Evolutionary conservation across 306 rosid species (phyloP), one percentile per base, ranked within the genome.

Genomic region (Cicer pinnatifidum): DNA sequence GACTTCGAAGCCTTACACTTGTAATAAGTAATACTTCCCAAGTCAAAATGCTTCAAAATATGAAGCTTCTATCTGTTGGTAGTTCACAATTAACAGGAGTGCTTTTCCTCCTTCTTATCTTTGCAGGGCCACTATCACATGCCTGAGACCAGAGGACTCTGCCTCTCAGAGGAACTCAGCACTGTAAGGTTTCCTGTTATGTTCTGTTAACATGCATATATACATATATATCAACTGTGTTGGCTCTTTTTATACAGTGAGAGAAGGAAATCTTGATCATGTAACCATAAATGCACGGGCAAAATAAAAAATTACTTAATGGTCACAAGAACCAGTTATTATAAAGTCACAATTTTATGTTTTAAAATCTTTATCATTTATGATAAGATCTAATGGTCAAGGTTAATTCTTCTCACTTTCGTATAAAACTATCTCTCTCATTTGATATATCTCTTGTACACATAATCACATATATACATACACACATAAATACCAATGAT

Each of bases 61-160:
- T 33, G 67, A 56, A 46, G 56, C 64, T 71, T 75, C 65, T 20
- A 50, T 71, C 46, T 41, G 41, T 71, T 48, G 38, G 33, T 43
- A 8, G 59, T 80, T 75, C 76, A 43, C 41, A 61, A 64, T 71
- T 67, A 44, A 46, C 48, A 16, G 15, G 9, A 46, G 12, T 15
- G 52, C 10, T 54, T 71, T 71, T 53, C 65, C 15, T 43, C 47
- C 48, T 54, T 13, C 60, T 41, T 38, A 44, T 54, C 63, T 64
- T 77, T 15, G 56, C 76, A 84, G 88, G 88, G 88, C 44, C 88
- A 84, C 78, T 84, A 84, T 78, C 88, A 84, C 81, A 81, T 84
- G 88, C 88, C 88, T 3, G 88, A 84, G 75, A 84, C 88, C 61
- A 77, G 88, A 72, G 88, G 88, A 54, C 88, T 84, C 69, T 84